phyloP scores from a whole-genome alignment of 2,329 filamentous ascomycete species.

The Scedosporium dehoogii region DNA sequence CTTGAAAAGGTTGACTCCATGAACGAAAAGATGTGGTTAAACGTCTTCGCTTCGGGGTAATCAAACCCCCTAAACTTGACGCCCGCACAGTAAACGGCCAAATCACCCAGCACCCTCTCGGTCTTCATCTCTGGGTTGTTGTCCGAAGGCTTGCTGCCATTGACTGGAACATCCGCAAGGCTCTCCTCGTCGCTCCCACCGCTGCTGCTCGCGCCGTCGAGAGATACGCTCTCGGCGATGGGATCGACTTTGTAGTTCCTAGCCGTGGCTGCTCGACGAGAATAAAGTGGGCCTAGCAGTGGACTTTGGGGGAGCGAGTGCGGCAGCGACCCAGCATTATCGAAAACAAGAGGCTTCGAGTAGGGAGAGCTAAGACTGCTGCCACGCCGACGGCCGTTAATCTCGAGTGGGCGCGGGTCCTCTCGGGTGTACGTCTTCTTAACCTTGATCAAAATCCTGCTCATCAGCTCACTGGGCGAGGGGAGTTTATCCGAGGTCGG shows the following conservation, averaged over 20 bases:
- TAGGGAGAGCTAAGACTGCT: conserved; percentile 74
- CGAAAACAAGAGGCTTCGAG: conserved; percentile 40
- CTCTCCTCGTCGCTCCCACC: conserved; percentile 25
- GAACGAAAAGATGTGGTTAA: conserved; percentile 94
- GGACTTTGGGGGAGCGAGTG: conserved; percentile 45
- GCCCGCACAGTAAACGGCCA: conserved; percentile 67
- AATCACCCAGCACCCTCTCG: conserved; percentile 66
- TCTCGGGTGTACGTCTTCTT: conserved; percentile 56
- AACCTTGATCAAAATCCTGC: conserved; percentile 85
- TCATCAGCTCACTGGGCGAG: conserved; percentile 74
- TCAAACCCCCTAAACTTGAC: conserved; percentile 80
- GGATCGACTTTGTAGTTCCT: conserved; percentile 47
- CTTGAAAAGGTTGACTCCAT: conserved; percentile 81
- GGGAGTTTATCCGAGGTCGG: conserved; percentile 61
- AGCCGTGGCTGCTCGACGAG: conserved; percentile 31
- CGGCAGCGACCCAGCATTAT: conserved; percentile 36
- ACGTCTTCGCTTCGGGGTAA: conserved; percentile 67
- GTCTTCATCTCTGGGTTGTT: conserved; percentile 70
- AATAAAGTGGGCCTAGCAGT: conserved; percentile 39
- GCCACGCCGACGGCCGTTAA: conserved; percentile 41
- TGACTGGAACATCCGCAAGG: conserved; percentile 69
- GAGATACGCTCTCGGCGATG: conserved; percentile 37
- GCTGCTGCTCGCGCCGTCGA: conserved; percentile 1
- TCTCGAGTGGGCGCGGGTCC: conserved; percentile 26
- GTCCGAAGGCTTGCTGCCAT: conserved; percentile 40